Evolutionary conservation across 1,139 yeast species (phyloP).

Genomic region (Saccharomycopsis crataegensis): DNA sequence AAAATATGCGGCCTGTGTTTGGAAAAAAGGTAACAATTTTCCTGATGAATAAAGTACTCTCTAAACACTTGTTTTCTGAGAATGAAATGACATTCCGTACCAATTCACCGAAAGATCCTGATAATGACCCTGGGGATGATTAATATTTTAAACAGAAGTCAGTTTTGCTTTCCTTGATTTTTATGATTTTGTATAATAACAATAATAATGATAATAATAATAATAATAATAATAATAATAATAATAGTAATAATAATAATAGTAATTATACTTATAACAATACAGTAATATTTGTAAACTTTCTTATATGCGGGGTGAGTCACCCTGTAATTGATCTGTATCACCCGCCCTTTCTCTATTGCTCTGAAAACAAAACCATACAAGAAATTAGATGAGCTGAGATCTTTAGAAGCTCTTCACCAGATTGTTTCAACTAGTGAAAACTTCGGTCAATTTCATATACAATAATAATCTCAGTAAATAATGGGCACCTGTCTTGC

Average conservation of each 20-base stretch:
- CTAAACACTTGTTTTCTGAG: constrained; percentile 37
- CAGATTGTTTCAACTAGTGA: too few relatives aligned
- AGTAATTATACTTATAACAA: too few relatives aligned
- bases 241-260: background rate
- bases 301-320: too few relatives aligned
- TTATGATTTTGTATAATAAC: too few relatives aligned
- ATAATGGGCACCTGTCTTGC: constrained; percentile 19
- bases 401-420: too few relatives aligned
- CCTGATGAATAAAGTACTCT: constrained; percentile 55
- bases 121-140: background rate
- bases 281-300: too few relatives aligned
- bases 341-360: too few relatives aligned
- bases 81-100: background rate
- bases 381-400: too few relatives aligned
- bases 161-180: too few relatives aligned
- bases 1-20: constrained; percentile 48
- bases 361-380: too few relatives aligned
- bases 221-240: background rate
- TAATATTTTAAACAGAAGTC: background rate
- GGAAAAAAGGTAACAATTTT: constrained; percentile 59
- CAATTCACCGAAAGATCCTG: background rate
- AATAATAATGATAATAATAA: background rate
- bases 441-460: background rate
- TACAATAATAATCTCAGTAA: background rate
- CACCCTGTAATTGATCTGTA: too few relatives aligned